Percentiles rank a stretch among this genome's conserved stretches.
Conservation (phyloP, 1,139 yeast genomes). For the Suhomyces bokatorum region DNA sequence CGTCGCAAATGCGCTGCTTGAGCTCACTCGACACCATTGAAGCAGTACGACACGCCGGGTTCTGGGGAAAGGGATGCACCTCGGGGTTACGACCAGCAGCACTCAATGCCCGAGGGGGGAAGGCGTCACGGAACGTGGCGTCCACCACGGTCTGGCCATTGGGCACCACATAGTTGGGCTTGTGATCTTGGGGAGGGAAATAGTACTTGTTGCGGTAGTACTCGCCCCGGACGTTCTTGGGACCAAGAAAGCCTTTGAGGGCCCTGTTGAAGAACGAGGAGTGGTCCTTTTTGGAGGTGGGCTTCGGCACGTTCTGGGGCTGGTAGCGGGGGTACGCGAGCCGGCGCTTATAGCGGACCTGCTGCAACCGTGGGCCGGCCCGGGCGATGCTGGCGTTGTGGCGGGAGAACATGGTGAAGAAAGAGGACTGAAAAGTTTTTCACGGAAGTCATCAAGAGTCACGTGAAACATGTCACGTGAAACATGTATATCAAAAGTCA, state of each 20-base stretch:
- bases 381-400: conserved; percentile 8
- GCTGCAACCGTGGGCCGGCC: conserved; percentile 12
- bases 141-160: conserved; percentile 45
- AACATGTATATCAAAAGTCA: too few species aligned
- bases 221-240: conserved; percentile 80
- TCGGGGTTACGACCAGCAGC: conserved; percentile 28
- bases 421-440: conserved; percentile 9
- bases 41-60: conserved; percentile 69
- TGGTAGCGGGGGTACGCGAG: conserved; percentile 26
- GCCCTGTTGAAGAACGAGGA: conserved; percentile 32
- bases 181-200: conserved; percentile 69
- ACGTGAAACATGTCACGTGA: too few species aligned
- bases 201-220: conserved; percentile 75
- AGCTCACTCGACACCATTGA: conserved; percentile 56
- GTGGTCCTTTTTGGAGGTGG: conserved; percentile 28
- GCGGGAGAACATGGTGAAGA: conserved; percentile 9
- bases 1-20: conserved; percentile 60
- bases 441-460: too few species aligned
- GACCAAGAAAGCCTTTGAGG: conserved; percentile 70
- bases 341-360: conserved; percentile 18
- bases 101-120: conserved; percentile 13
- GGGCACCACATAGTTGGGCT: conserved; percentile 73
- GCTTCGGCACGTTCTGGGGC: conserved; percentile 23
- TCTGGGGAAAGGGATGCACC: conserved; percentile 79
- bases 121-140: conserved; percentile 16